These are phyloP conservation scores for Mortierella sp. DNA, from an alignment of 371 early-diverging fungal species.

Conservation along the genomic window DNA sequence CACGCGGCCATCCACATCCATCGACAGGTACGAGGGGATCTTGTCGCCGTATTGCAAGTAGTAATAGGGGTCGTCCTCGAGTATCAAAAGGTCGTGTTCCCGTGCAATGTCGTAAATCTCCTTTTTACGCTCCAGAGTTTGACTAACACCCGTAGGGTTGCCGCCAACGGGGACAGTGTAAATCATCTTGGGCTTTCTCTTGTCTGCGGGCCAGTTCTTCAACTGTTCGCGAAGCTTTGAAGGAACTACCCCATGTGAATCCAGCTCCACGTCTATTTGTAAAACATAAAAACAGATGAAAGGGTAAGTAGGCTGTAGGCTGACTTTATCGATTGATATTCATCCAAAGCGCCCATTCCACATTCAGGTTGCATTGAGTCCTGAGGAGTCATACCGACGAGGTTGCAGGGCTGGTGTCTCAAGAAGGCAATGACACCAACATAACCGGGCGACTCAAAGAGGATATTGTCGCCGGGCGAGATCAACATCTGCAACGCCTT, in stretches of 20 bases:
- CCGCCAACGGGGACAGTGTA: constrained; percentile 78
- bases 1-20: constrained; percentile 86
- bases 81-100: constrained; percentile 72
- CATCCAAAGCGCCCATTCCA: too few species aligned
- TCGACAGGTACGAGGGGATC: constrained; percentile 77
- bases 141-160: constrained; percentile 81
- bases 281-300: too few species aligned
- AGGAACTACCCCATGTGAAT: constrained; percentile 69
- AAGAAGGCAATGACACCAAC: constrained; percentile 83
- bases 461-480: constrained; percentile 70
- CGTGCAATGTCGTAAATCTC: constrained; percentile 71
- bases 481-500: constrained; percentile 85
- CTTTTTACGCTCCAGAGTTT: constrained; percentile 72
- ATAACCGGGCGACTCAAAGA: constrained; percentile 84
- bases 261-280: constrained; percentile 63
- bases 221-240: constrained; percentile 64
- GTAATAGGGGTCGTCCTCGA: constrained; percentile 89
- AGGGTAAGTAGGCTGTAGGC: neutral
- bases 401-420: constrained; percentile 72
- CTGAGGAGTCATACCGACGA: constrained; percentile 59
- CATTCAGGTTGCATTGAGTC: neutral
- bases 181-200: constrained; percentile 62
- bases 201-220: constrained; percentile 63
- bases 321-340: neutral
- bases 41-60: constrained; percentile 69